Percentiles rank a stretch among this genome's conserved stretches.
Evolutionary conservation across 768 basidiomycete species (phyloP).

Genomic region (Dioszegia hungarica): DNA sequence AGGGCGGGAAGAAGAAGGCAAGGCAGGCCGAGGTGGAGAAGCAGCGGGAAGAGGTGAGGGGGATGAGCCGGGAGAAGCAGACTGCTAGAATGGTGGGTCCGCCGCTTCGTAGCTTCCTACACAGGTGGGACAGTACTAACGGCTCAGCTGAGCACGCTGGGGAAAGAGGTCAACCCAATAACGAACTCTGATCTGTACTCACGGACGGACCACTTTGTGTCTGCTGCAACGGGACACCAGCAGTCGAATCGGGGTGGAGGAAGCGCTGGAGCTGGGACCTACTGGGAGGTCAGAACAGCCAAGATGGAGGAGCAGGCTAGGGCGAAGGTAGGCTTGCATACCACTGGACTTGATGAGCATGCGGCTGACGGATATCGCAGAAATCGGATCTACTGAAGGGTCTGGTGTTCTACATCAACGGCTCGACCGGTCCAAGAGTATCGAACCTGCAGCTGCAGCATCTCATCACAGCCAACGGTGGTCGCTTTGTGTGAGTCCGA

Average conservation of each 20-base stretch:
- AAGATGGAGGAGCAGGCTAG: conserved; percentile 40
- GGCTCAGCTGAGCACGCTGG: conserved; percentile 25
- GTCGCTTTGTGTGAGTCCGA: conserved; percentile 28
- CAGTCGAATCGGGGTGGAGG: conserved; percentile 39
- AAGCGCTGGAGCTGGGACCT: conserved; percentile 29
- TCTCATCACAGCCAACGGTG: conserved; percentile 38
- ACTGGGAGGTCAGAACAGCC: conserved; percentile 39
- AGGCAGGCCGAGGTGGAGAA: conserved; percentile 8
- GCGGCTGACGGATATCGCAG: conserved; percentile 2
- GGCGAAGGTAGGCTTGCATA: conserved; percentile 17
- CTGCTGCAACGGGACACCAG: conserved; percentile 41
- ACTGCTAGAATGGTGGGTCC: conserved; percentile 33
- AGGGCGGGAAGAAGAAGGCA: conserved; percentile 22
- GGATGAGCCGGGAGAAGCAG: conserved; percentile 12
- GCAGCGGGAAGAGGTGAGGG: conserved; percentile 15
- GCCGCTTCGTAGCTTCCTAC: background rate
- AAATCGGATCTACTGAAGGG: conserved; percentile 22
- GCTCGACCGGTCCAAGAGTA: conserved; percentile 34
- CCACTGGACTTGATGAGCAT: background rate
- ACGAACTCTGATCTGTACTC: conserved; percentile 42
- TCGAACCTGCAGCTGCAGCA: conserved; percentile 42
- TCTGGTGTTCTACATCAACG: conserved; percentile 41
- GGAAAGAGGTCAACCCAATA: conserved; percentile 38
- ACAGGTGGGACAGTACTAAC: no score
- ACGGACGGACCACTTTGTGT: conserved; percentile 41